Conservation (phyloP, 2,329 filamentous ascomycete genomes). For the Akanthomyces uredinophilus region DNA sequence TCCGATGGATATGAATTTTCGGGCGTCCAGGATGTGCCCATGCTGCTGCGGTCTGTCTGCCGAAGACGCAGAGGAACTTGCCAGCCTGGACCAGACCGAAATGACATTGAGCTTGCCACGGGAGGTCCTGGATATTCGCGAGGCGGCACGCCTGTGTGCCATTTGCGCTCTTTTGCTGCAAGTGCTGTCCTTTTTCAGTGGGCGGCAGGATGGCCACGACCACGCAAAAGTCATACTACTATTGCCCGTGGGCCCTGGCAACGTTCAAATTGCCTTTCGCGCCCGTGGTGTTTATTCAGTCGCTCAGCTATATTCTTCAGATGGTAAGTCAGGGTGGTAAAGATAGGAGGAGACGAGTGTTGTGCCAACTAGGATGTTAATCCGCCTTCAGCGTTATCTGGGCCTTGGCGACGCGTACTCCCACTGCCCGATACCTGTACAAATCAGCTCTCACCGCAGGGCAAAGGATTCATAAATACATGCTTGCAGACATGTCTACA, state of each 20-base stretch:
- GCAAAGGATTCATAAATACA: background rate
- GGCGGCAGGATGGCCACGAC: background rate
- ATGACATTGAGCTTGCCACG: conserved; percentile 2
- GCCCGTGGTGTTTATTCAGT: background rate
- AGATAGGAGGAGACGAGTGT: background rate
- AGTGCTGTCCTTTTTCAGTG: background rate
- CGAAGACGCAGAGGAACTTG: background rate
- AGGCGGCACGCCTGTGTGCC: background rate
- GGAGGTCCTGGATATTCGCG: background rate
- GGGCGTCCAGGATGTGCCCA: background rate
- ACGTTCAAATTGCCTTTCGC: background rate
- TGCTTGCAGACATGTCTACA: background rate
- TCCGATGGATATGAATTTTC: background rate
- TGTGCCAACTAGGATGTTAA: background rate
- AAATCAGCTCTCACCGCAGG: background rate
- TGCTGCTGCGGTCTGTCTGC: background rate
- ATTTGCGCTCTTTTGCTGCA: background rate
- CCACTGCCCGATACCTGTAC: background rate
- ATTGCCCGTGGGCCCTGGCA: background rate
- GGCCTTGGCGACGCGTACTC: background rate
- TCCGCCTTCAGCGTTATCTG: background rate
- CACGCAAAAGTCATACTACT: background rate
- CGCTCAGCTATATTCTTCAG: conserved; percentile 1
- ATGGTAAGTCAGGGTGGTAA: background rate
- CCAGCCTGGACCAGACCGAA: background rate